Base-by-base conservation (phyloP, 176 grass and related monocot genomes). In the Lolium rigidum region DNA sequence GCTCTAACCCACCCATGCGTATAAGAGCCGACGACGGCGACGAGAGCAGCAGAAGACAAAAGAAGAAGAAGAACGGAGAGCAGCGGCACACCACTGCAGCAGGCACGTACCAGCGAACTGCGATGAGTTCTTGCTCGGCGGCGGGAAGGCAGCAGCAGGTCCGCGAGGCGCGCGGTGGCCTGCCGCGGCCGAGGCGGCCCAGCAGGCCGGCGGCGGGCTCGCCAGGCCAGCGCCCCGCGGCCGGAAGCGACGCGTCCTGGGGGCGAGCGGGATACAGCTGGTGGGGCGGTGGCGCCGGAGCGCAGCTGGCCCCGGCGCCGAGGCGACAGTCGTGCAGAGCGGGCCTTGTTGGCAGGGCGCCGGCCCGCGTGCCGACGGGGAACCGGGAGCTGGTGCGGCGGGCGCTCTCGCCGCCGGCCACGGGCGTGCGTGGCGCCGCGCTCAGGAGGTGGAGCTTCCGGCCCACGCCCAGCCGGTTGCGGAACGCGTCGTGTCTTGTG, bases 391-490 rank as follows among this genome's bases (percentile, higher is more conserved):
- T 97, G 83, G 82, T 97, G 59, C 72, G 90, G 48, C 84, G 95
- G 71, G 92, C 86, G 70, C 90, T 97, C 18, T 87, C 83, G 17
- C 92, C 92, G 63, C 90, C 90, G 4, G 55, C 82, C 43, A 43
- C 76, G 58, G 71, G 87, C 1, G 78, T 61, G 54, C 55, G 70
- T 10, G 76, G 81, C 6, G 68, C 88, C 7, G 69, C 74, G 7
- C 83, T 86, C 9, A 79, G 91, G 80, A 70, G 77, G 64, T 93
- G 93, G 93, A 92, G 72, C 89, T 98, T 98, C 93, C 83, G 86
- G 52, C 89, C 87, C 10, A 76, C 77, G 80, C 91, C 95, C 0
- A 98, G 95, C 74, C 87, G 87, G 1, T 89, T 95, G 20, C 81
- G 89, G 74, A 89, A 95, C 70, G 89, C 73, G 85, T 95, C 85